Evolutionary conservation across 1,284 basidiomycete genomes (phyloP).

Genomic region (Microbotryum intermedium): DNA sequence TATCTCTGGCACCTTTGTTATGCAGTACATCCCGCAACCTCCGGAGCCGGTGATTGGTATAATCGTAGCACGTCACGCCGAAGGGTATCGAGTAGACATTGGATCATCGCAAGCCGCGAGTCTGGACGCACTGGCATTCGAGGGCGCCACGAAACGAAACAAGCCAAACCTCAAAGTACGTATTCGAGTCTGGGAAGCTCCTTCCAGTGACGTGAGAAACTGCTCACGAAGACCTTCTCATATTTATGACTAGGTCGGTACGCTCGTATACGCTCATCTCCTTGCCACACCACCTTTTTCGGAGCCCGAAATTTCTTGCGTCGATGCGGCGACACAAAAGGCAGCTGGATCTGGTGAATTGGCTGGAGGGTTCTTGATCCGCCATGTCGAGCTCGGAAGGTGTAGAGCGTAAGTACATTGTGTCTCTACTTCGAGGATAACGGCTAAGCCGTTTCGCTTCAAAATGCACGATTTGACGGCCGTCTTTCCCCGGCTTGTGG

Average conservation of each 20-base stretch:
- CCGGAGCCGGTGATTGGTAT: slow-evolving; percentile 72
- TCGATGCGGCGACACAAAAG: slow-evolving; percentile 74
- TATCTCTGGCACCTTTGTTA: too few species aligned
- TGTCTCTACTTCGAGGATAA: not conserved
- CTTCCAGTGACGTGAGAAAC: not conserved
- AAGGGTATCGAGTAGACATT: slow-evolving; percentile 74
- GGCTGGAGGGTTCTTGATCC: slow-evolving; percentile 59
- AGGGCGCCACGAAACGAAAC: slow-evolving; percentile 74
- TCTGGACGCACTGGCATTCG: slow-evolving; percentile 71
- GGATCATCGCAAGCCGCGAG: slow-evolving; percentile 65
- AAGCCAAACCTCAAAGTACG: slow-evolving; percentile 69
- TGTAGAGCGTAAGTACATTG: slow-evolving; percentile 57
- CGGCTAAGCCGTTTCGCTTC: not conserved
- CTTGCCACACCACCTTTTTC: slow-evolving; percentile 79
- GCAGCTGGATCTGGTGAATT: slow-evolving; percentile 74
- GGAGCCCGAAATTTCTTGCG: slow-evolving; percentile 80
- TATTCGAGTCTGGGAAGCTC: not conserved
- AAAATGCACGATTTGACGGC: not conserved
- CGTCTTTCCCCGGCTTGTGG: not conserved
- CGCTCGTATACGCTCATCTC: slow-evolving; percentile 69
- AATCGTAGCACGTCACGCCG: slow-evolving; percentile 59
- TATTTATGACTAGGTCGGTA: slow-evolving; percentile 53
- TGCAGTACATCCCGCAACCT: slow-evolving; percentile 71
- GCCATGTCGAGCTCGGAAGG: slow-evolving; percentile 54
- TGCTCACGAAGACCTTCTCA: too few species aligned